These are phyloP conservation scores for Pterocarpus macrocarpus DNA, from an alignment of 306 rosid genomes.

Conservation along the genomic window DNA sequence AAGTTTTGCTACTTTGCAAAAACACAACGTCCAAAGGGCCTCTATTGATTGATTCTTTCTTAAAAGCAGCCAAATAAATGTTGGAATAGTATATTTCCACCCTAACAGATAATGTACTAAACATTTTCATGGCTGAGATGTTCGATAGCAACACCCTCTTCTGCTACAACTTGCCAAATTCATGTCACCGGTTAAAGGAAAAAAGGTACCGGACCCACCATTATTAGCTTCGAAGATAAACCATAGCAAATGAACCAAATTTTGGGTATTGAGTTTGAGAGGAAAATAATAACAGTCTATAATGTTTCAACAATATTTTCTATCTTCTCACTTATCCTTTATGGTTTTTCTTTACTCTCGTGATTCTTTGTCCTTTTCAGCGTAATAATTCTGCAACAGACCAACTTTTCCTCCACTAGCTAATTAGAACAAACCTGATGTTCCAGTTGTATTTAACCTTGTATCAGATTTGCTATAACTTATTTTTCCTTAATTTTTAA, in stretches of 20 bases:
- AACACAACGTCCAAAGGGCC: background rate
- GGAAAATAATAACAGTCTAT: background rate
- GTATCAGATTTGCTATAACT: too few relatives aligned
- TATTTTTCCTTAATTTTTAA: too few relatives aligned
- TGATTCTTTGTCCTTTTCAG: background rate
- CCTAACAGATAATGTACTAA: conserved; percentile 7
- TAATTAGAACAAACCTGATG: too few relatives aligned
- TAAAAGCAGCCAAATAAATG: conserved; percentile 18
- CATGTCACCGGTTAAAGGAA: conserved; percentile 13
- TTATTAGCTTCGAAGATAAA: background rate
- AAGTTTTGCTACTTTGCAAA: conserved; percentile 13
- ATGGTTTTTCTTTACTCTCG: background rate
- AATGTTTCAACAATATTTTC: background rate
- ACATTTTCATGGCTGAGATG: conserved; percentile 41
- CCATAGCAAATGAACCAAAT: background rate
- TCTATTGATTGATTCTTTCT: background rate
- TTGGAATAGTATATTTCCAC: conserved; percentile 24
- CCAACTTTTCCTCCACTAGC: too few relatives aligned
- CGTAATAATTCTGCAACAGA: background rate
- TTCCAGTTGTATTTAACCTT: too few relatives aligned
- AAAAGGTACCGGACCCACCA: background rate
- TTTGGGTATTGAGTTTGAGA: background rate
- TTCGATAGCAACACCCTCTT: conserved; percentile 42
- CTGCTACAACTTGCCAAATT: conserved; percentile 46
- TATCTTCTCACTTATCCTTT: too few relatives aligned